phyloP scores from a whole-genome alignment of 345 rosid genomes.

The Streptanthus diversifolius region DNA sequence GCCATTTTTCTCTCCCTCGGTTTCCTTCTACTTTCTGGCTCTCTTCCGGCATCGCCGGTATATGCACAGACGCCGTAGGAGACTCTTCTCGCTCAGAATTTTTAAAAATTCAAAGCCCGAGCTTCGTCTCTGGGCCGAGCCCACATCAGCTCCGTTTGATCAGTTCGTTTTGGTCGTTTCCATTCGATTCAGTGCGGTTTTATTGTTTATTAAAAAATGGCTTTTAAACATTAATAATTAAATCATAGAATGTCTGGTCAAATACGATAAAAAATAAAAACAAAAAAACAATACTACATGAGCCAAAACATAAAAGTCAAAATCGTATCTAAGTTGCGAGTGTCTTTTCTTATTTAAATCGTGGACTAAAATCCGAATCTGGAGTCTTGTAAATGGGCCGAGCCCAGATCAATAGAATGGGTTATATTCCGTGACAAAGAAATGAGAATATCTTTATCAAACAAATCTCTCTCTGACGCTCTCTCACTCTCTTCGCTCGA shows the following conservation, averaged over 20 bases:
- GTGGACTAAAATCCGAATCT: background rate
- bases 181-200: background rate
- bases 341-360: too few relatives aligned
- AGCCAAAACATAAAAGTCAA: too few relatives aligned
- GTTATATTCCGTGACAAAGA: background rate
- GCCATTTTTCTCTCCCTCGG: slow-evolving; percentile 38
- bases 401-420: background rate
- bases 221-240: too few relatives aligned
- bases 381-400: background rate
- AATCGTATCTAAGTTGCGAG: too few relatives aligned
- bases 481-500: background rate
- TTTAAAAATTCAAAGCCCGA: background rate
- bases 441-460: background rate
- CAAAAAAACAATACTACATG: too few relatives aligned
- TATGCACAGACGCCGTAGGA: background rate
- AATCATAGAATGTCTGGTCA: too few relatives aligned
- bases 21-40: background rate
- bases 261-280: too few relatives aligned
- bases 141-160: background rate
- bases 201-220: too few relatives aligned
- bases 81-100: background rate
- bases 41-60: background rate
- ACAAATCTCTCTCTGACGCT: background rate
- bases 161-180: background rate
- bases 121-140: slow-evolving; percentile 12